Evolutionary conservation across 2,329 filamentous ascomycete genomes (phyloP), one percentile per base, ranked within the genome.

Genomic region (Coniochaeta sp.): DNA sequence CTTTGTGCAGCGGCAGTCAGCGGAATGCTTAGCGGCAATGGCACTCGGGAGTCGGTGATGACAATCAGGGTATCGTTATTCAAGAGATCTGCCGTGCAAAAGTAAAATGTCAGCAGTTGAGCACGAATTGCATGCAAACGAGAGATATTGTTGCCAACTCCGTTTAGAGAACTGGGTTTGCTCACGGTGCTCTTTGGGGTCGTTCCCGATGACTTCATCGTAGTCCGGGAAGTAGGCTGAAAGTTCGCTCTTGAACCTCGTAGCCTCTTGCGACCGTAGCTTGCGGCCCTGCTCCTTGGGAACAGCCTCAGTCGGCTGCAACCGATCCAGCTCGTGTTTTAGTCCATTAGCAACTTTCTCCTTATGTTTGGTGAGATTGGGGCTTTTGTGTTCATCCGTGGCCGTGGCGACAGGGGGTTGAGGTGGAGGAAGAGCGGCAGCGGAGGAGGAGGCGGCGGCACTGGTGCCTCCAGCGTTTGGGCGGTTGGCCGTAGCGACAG

Each of bases 181-280:
- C 84, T 72, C 82, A 93, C 92, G 88, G 67, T 88, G 80, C 74
- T 93, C 88, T 67, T 89, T 89, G 43, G 87, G 85, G 64, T 91
- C 88, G 70, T 96, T 90, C 63, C 90, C 92, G 75, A 98, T 91
- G 66, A 97, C 85, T 71, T 96, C 91, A 74, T 97, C 93, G 74
- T 96, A 98, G 69, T 96, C 93, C 58, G 90, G 87, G 70, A 98
- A 97, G 76, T 96, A 98, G 56, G 86, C 84, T 40, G 92, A 88
- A 63, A 98, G 81, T 70, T 97, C 93, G 75, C 92, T 97, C 80
- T 96, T 96, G 76, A 92, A 88, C 67, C 91, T 83, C 58, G 88
- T 88, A 12, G 89, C 89, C 68, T 96, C 91, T 69, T 96, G 90
- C 58, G 91, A 96, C 64, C 93, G 85, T 71, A 97, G 78, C 71